Evolutionary conservation across 176 grass and related monocot species (phyloP).

Genomic region (Cenchrus purpureus): DNA sequence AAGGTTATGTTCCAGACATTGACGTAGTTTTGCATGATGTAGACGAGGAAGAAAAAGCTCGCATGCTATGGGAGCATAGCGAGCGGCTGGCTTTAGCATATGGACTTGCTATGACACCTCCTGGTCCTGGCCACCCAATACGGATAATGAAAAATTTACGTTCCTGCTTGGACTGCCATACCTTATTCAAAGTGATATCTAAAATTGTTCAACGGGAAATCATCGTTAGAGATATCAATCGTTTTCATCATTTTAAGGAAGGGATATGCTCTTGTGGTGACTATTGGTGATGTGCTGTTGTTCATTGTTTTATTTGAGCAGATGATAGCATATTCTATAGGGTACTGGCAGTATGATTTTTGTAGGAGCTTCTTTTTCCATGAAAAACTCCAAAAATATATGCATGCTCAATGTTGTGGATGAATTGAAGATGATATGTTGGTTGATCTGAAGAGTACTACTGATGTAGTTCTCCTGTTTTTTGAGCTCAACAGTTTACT

Average conservation of each 20-base stretch:
- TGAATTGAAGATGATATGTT: not conserved
- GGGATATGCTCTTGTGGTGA: constrained; percentile 54
- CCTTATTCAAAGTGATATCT: constrained; percentile 52
- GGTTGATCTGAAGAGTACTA: not conserved
- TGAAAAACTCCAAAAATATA: not conserved
- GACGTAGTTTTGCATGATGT: constrained; percentile 52
- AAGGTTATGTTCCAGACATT: constrained; percentile 54
- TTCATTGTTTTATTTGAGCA: constrained; percentile 31
- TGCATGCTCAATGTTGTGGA: not conserved
- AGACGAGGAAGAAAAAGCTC: constrained; percentile 47
- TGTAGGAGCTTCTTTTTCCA: not conserved
- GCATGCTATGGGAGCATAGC: constrained; percentile 58
- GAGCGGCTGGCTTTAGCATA: constrained; percentile 66
- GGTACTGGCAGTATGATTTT: not conserved
- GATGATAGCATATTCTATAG: not conserved
- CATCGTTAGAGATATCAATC: constrained; percentile 55
- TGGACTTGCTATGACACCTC: constrained; percentile 47
- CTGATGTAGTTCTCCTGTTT: not conserved
- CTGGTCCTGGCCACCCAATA: constrained; percentile 38
- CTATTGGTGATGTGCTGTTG: constrained; percentile 44
- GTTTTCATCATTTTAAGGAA: constrained; percentile 55
- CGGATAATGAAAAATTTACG: constrained; percentile 62
- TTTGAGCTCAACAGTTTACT: not conserved
- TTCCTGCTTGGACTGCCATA: constrained; percentile 58
- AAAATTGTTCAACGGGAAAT: constrained; percentile 48